Evolutionary conservation across 2,329 filamentous ascomycete species (phyloP).

Genomic region (Fusarium bactridioides): DNA sequence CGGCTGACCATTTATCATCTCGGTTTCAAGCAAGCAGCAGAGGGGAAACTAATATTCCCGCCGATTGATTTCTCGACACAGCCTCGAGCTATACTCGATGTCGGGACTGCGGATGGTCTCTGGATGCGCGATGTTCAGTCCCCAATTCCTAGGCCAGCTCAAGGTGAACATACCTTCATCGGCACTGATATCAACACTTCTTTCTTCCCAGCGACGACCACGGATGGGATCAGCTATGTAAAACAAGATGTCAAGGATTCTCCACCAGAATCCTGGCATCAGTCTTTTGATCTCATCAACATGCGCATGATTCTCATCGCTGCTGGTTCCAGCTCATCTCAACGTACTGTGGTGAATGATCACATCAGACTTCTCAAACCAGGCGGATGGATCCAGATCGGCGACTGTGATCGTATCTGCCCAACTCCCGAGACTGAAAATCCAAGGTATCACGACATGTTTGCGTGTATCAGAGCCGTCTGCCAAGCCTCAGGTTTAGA

Average conservation of each 20-base stretch:
- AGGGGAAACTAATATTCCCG: background rate
- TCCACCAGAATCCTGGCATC: background rate
- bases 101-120: slow-evolving; percentile 2
- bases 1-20: slow-evolving; percentile 4
- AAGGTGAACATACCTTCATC: background rate
- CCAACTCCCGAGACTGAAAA: background rate
- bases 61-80: background rate
- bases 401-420: slow-evolving; percentile 5
- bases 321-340: background rate
- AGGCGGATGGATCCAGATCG: slow-evolving; percentile 11
- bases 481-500: slow-evolving; percentile 1
- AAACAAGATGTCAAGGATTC: background rate
- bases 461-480: background rate
- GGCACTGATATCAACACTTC: slow-evolving; percentile 9
- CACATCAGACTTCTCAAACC: slow-evolving; percentile 6
- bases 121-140: slow-evolving; percentile 10
- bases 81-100: background rate
- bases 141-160: fast-evolving
- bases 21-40: slow-evolving; percentile 1
- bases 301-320: slow-evolving; percentile 13
- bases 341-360: background rate
- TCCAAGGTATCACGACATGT: background rate
- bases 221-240: background rate
- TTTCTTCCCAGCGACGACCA: background rate
- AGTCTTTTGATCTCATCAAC: background rate